A percentile compares a stretch with the other conserved stretches of the same genome.
Evolutionary conservation across 352 stramenopile genomes (phyloP).

Genomic region (Phytopythium oedochilum): DNA sequence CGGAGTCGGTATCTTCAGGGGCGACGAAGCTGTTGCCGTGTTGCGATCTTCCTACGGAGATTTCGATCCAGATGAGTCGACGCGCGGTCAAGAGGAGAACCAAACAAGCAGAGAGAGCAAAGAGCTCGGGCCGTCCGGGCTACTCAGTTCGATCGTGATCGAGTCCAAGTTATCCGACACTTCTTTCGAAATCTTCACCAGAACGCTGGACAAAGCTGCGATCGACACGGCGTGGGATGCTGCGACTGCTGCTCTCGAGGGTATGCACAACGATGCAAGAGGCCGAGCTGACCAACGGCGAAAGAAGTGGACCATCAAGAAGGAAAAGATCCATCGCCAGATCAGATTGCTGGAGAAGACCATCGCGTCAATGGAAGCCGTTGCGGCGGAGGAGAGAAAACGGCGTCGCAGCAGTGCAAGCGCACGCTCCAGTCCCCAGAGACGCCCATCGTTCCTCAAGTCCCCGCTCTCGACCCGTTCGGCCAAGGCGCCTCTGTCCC

Average conservation of each 20-base stretch:
- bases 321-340: constrained; percentile 62
- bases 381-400: constrained; percentile 44
- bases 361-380: constrained; percentile 56
- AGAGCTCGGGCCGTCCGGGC: constrained; percentile 1
- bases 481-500: constrained; percentile 9
- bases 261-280: constrained; percentile 42
- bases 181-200: constrained; percentile 23
- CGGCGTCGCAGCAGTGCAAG: constrained; percentile 31
- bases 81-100: neutral
- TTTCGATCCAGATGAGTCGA: neutral
- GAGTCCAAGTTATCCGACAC: neutral
- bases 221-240: constrained; percentile 50
- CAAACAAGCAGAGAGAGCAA: neutral
- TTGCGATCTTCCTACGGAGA: neutral
- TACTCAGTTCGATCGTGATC: no score
- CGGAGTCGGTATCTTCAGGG: neutral
- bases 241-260: constrained; percentile 40
- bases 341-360: constrained; percentile 70
- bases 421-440: constrained; percentile 16
- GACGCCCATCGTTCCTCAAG: constrained; percentile 10
- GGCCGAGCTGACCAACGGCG: constrained; percentile 33
- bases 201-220: constrained; percentile 46
- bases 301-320: constrained; percentile 51
- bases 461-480: constrained; percentile 3
- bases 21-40: neutral